Evolutionary conservation across 306 rosid genomes (phyloP), one percentile per base, ranked within the genome.

Genomic region (Malus orientalis): DNA sequence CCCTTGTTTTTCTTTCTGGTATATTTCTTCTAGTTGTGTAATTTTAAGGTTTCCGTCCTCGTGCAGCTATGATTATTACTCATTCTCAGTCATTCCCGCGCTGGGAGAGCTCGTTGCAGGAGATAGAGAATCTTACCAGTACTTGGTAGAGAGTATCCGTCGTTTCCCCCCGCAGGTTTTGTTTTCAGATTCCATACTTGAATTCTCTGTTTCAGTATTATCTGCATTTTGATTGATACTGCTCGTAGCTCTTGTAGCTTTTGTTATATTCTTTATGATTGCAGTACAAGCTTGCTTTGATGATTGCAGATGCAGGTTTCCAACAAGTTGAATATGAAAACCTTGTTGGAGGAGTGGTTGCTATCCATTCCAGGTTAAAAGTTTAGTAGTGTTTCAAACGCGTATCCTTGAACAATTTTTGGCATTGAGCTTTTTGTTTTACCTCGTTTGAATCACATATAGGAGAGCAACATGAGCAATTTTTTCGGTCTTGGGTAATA

Each of bases 261-360:
- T 45, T 76, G 53, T 20, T 71, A 23, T 64, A 23, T 62, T 38
- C 36, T 61, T 36, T 58, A 67, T 86, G 82, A 67, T 71, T 82
- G 81, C 90, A 95, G 97, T 93, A 91, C 76, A 91, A 58, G 45
- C 92, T 95, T 88, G 97, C 96, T 36, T 85, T 92, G 2, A 88
- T 95, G 99, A 92, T 95, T 30, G 90, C 78, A 0, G 93, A 91
- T 54, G 92, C 97, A 11, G 98, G 97, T 59, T 95, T 95, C 78
- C 91, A 92, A 81, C 91, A 91, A 71, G 98, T 92, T 7, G 97
- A 90, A 84, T 92, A 88, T 68, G 97, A 95, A 80, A 95, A 89
- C 81, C 88, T 92, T 27, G 93, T 92, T 38, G 97, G 99, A 27
- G 99, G 99, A 79, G 97, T 95, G 74, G 99, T 95, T 64, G 90